Conservation (phyloP, 1,139 yeast genomes). For the Yamadazyma trypodendri region DNA sequence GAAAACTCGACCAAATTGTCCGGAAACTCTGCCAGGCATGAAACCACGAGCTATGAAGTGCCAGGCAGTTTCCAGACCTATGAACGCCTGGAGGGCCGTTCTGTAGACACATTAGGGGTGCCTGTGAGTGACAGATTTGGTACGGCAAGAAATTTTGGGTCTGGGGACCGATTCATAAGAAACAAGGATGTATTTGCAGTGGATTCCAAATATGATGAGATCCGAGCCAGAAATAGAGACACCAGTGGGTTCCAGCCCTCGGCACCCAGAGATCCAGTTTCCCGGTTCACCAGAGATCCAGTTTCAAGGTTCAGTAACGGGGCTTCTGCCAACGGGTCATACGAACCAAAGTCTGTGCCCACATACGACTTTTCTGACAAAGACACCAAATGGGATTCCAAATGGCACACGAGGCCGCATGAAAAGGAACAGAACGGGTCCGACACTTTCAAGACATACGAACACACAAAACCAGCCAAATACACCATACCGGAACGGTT, state of each 20-base stretch:
- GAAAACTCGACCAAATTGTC: conserved; percentile 11
- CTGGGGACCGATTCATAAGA: neutral
- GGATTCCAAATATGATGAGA: neutral
- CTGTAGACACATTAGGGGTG: neutral
- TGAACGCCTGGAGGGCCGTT: no score
- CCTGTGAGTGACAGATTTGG: neutral
- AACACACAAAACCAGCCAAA: neutral
- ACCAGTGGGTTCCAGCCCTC: no score
- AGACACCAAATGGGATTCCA: no score
- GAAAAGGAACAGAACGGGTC: no score
- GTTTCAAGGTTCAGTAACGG: neutral
- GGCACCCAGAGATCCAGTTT: neutral
- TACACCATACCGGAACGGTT: conserved; percentile 3
- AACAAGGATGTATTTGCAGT: neutral
- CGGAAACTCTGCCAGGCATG: conserved; percentile 10
- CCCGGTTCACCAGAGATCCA: neutral
- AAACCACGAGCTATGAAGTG: no score
- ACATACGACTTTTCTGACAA: no score
- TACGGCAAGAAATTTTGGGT: neutral
- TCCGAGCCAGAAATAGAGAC: neutral
- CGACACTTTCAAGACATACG: neutral
- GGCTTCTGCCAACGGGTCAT: no score
- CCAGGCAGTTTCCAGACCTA: conserved; percentile 12
- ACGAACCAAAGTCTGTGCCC: neutral
- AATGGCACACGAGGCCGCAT: no score